These are phyloP conservation scores for Kazachstania sp. DNA, from an alignment of 1,139 yeast species.

Conservation along the genomic window DNA sequence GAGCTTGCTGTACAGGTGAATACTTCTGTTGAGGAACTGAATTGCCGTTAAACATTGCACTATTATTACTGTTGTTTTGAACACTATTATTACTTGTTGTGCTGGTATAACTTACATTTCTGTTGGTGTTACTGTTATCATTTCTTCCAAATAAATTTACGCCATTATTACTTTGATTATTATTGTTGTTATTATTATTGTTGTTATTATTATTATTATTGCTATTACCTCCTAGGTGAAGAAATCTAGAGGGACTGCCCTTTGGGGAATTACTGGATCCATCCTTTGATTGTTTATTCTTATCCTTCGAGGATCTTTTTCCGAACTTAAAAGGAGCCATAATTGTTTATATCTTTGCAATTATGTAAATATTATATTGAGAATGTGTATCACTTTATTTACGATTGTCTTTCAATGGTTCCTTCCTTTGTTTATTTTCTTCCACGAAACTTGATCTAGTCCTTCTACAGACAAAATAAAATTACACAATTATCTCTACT, in stretches of 20 bases:
- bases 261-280: background rate
- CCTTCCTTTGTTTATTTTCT: background rate
- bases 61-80: background rate
- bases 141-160: background rate
- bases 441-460: background rate
- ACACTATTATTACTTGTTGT: background rate
- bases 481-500: too few species aligned
- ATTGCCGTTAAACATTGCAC: background rate
- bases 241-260: conserved; percentile 9
- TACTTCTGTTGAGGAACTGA: conserved; percentile 5
- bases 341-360: background rate
- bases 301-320: conserved; percentile 20
- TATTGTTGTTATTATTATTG: too few species aligned
- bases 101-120: background rate
- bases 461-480: conserved; percentile 6
- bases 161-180: background rate
- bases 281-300: background rate
- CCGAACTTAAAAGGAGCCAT: conserved; percentile 31
- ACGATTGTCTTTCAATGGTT: too few species aligned
- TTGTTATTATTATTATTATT: too few species aligned
- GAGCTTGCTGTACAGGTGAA: conserved; percentile 4
- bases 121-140: background rate
- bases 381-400: too few species aligned
- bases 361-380: too few species aligned
- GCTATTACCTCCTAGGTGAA: conserved; percentile 4